phyloP scores from a whole-genome alignment of 2,329 filamentous ascomycete genomes.

The Pyrenochaeta sp. region DNA sequence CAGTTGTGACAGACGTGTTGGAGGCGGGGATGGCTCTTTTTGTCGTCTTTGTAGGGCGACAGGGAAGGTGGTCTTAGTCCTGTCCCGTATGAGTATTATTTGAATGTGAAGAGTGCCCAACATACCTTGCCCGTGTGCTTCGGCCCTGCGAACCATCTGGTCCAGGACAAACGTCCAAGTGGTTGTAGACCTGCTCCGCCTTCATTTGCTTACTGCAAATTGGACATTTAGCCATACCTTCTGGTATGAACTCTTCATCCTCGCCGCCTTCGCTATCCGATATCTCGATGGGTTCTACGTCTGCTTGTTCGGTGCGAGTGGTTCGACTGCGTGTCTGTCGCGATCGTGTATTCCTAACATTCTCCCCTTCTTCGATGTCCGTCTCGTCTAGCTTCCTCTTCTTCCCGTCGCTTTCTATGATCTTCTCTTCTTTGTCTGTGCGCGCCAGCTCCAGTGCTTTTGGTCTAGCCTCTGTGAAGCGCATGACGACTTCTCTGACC shows the following conservation, averaged over 20 bases:
- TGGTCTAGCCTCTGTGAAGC: slow-evolving; percentile 72
- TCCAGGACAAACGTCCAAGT: slow-evolving; percentile 74
- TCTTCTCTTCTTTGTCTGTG: slow-evolving; percentile 41
- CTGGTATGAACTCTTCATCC: slow-evolving; percentile 57
- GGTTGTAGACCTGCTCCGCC: slow-evolving; percentile 75
- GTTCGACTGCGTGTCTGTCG: slow-evolving; percentile 50
- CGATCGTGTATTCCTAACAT: slow-evolving; percentile 45
- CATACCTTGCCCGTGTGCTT: slow-evolving; percentile 42
- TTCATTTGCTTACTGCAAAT: slow-evolving; percentile 84
- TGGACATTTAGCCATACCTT: slow-evolving; percentile 83
- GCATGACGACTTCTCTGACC: slow-evolving; percentile 82
- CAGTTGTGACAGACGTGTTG: slow-evolving; percentile 69
- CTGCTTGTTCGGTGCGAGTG: slow-evolving; percentile 37
- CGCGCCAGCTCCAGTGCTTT: slow-evolving; percentile 71
- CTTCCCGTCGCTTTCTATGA: slow-evolving; percentile 20
- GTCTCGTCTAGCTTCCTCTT: slow-evolving; percentile 62
- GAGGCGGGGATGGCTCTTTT: slow-evolving; percentile 51
- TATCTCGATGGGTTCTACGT: slow-evolving; percentile 43
- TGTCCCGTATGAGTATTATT: no score
- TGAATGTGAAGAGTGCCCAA: no score
- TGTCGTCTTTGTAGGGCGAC: slow-evolving; percentile 31
- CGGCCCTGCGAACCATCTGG: slow-evolving; percentile 35
- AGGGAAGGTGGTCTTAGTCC: slow-evolving; percentile 30
- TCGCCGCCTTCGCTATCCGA: slow-evolving; percentile 51
- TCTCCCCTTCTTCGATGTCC: slow-evolving; percentile 53